Base-by-base conservation (phyloP, 2,329 filamentous ascomycete genomes). In the Diaporthe velutina region DNA sequence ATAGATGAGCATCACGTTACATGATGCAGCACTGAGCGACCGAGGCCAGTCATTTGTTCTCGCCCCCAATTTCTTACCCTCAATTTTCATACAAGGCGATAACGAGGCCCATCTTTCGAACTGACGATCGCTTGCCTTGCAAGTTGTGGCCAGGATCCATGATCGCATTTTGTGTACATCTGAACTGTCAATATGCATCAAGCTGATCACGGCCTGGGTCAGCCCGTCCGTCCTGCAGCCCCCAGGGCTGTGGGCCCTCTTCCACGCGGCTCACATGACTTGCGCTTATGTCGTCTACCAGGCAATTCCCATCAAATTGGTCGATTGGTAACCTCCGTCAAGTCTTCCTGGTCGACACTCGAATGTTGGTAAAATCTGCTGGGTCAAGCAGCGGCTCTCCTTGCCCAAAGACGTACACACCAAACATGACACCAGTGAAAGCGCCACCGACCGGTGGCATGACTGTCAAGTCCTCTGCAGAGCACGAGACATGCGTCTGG, bases 371-470 rank as follows among this genome's bases (percentile, higher is more conserved):
- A 66, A 82, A 83, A 52, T 82, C 81, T 7, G 80, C 79, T 15
- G 80, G 79, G 57, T 81, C 80, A 28, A 83, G 73, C 0, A 82
- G 80, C 7, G 81, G 80, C 61, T 83, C 80, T 22, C 78, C 77
- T 19, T 75, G 78, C 10, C 79, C 81, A 61, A 80, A 81, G 13
- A 80, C 76, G 50, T 81, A 83, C 2, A 83, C 25, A 0, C 81
- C 81, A 58, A 79, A 81, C 81, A 83, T 82, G 30, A 77, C 76
- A 22, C 81, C 81, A 25, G 79, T 78, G 38, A 83, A 83, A 3
- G 80, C 78, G 25, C 80, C 79, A 2, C 81, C 81, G 4, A 82
- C 77, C 15, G 79, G 80, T 33, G 81, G 81, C 58, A 77, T 77
- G 30, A 80, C 61, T 0, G 80, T 82, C 70, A 82, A 72, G 3